Evolutionary conservation across 1,284 basidiomycete species (phyloP), one percentile per base, ranked within the genome.

Genomic region (Singerocomus rubriflavus): DNA sequence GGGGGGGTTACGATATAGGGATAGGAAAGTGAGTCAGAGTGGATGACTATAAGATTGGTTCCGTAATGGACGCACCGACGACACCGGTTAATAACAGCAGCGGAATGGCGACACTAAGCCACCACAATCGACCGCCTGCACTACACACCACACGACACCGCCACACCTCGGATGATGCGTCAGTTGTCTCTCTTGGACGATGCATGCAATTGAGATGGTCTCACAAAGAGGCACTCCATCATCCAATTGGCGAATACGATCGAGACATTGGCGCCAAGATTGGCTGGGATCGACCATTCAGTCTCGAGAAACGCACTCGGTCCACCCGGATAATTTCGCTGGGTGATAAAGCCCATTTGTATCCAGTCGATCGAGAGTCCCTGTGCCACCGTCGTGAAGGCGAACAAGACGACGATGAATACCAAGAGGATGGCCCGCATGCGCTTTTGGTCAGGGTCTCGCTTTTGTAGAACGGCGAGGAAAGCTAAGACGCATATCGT

Each of bases 281-380:
- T 49, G 31, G 30, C 14, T 5, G 46, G 44, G n/a, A 16, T 11
- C 8, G 40, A 27, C 33, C 40, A 50, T 31, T 43, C 17, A 14
- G 31, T 12, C 1, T 2, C 33, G 25, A 57, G 48, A 71, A 31
- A 50, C 52, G 48, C 32, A 12, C 38, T 57, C 12, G 57, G 54
- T 27, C 57, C 57, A 13, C 57, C 57, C 0, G 57, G 57, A 30
- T 59, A 59, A 35, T 54, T 17, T 17, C 57, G 39, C 13, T 44
- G 38, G 10, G 37, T 48, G 34, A 58, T 44, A 25, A 57, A 58
- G 2, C 36, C 54, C 50, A 46, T 54, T 29, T 53, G 57, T 26
- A 58, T 54, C 40, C 48, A 51, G 1, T 25, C 13, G 16, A 53
- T 17, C 4, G 33, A 35, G 8, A 59, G 37, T 4, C 17, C 54